phyloP scores from a whole-genome alignment of 352 stramenopile genomes.

The Globisporangium iwayamae region DNA sequence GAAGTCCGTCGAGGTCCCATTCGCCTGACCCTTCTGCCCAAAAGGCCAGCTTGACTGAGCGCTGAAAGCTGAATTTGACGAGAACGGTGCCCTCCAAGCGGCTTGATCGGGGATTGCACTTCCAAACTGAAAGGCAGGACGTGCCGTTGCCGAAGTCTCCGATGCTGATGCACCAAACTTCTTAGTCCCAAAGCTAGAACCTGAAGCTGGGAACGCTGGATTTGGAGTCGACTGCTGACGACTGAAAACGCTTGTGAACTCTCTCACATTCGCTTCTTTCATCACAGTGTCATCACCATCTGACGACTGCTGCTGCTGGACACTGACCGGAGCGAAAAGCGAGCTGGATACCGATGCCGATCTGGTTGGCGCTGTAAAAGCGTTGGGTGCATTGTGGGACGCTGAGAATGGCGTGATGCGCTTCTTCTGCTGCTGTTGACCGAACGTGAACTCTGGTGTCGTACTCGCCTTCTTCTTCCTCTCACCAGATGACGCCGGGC shows the following conservation, averaged over 20 bases:
- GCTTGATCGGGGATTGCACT: not conserved
- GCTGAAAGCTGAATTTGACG: not conserved
- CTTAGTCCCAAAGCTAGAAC: not conserved
- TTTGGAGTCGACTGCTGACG: not conserved
- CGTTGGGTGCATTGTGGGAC: not conserved
- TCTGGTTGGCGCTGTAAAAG: not conserved
- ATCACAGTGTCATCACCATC: slow-evolving; percentile 7
- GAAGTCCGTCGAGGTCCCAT: not conserved
- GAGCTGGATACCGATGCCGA: not conserved
- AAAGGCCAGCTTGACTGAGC: not conserved
- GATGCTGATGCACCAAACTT: not conserved
- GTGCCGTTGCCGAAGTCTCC: not conserved
- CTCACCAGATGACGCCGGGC: not conserved
- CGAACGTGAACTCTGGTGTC: slow-evolving; percentile 5
- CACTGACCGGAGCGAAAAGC: not conserved
- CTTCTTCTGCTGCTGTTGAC: slow-evolving; percentile 6
- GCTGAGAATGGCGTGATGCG: slow-evolving; percentile 9
- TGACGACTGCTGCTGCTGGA: not conserved
- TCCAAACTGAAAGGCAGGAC: slow-evolving; percentile 11
- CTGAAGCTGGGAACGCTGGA: not conserved
- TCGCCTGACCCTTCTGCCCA: not conserved
- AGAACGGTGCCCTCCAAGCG: not conserved
- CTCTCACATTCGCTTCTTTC: slow-evolving; percentile 6
- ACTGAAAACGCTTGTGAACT: slow-evolving; percentile 13
- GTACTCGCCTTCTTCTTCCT: slow-evolving; percentile 1